These are phyloP conservation scores for Kurtzmaniella quercitrusa DNA, from an alignment of 1,139 yeast genomes.

Conservation along the genomic window DNA sequence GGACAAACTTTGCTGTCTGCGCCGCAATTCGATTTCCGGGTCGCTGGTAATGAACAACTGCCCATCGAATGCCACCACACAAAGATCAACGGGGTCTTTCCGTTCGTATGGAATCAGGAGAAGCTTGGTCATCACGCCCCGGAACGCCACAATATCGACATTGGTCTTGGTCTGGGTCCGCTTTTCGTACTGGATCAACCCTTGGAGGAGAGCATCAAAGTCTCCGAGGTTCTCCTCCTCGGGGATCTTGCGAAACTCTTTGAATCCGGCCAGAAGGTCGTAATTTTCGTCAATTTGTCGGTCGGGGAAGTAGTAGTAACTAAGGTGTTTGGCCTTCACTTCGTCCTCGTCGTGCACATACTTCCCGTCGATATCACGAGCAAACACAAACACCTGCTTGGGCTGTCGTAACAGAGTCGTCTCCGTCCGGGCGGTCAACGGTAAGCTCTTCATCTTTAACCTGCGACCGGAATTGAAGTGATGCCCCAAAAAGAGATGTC, in stretches of 20 bases:
- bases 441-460: constrained; percentile 26
- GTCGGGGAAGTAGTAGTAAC: constrained; percentile 78
- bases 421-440: constrained; percentile 45
- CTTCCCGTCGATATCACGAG: constrained; percentile 49
- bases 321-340: constrained; percentile 34
- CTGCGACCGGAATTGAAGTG: not conserved
- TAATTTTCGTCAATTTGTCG: constrained; percentile 44
- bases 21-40: constrained; percentile 32
- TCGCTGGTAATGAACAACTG: constrained; percentile 79
- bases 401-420: constrained; percentile 68
- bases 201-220: constrained; percentile 53
- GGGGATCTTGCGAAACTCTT: constrained; percentile 52
- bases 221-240: constrained; percentile 50
- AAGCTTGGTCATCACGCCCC: constrained; percentile 75
- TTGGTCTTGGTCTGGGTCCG: constrained; percentile 40
- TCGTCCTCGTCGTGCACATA: constrained; percentile 45
- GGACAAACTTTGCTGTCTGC: constrained; percentile 21
- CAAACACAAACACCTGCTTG: constrained; percentile 58
- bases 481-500: too few species aligned
- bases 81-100: constrained; percentile 57
- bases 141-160: constrained; percentile 72
- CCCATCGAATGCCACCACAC: constrained; percentile 67
- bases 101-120: constrained; percentile 57
- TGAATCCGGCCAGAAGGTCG: constrained; percentile 64
- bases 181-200: constrained; percentile 55